Evolutionary conservation across 176 grass and related monocot genomes (phyloP), one percentile per base, ranked within the genome.

Genomic region (Zizania latifolia): DNA sequence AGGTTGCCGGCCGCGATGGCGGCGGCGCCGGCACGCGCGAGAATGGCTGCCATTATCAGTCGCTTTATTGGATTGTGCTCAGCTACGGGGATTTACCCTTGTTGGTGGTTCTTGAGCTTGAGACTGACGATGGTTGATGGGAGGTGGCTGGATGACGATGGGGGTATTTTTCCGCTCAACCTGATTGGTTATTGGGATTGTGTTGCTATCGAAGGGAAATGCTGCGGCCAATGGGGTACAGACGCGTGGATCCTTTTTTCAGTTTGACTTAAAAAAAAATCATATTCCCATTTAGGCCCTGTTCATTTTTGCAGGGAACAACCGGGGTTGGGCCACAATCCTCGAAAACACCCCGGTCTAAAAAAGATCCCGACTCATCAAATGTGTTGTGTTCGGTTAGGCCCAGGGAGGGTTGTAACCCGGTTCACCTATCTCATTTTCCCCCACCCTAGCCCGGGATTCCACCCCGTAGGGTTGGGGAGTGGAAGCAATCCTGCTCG

Each of bases 101-200:
- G 33, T 37, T 10, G 13, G 17, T 58, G 23, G 51, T 38, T 40
- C 40, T 40, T 28, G 10, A 53, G 29, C 15, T 33, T 5, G 26
- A 51, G 46, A 51, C 11, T n/a, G 46, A 21, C 19, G 65, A 63
- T 26, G 17, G 56, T n/a, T n/a, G n/a, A n/a, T 51, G 13, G 22
- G 33, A 15, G 53, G 33, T 58, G 34, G 70, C 46, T 37, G 10
- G 24, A n/a, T n/a, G n/a, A 48, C 32, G 65, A 63, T 26, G 17
- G 56, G 17, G 6, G 14, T 54, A 40, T 36, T 16, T 27, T 65
- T 28, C 21, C 14, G 45, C 56, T 0, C 65, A 32, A 8, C 70
- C 31, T 32, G 66, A 78, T 78, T 78, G 45, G 67, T 43, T 15
- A 24, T 40, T 10, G 28, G 82, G 82, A 85, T 84, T 65, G 58